Evolutionary conservation across 805 yeast genomes (phyloP).

Genomic region (Kluyveromyces nonfermentans): DNA sequence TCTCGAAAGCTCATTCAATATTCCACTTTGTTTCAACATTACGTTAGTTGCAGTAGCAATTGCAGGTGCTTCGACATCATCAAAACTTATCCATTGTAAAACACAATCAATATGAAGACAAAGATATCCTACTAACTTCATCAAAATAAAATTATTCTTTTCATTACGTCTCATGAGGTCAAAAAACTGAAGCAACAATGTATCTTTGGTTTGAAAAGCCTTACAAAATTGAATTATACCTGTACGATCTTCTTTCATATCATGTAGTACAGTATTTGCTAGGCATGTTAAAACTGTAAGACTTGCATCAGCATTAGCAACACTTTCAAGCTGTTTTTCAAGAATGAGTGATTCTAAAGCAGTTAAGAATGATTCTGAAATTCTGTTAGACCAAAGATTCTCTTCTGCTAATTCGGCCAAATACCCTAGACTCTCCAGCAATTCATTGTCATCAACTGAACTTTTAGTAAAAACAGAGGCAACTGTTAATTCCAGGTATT

Average conservation of each 20-base stretch:
- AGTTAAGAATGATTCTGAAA: neutral
- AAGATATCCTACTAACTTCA: neutral
- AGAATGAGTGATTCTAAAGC: neutral
- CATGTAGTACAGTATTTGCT: neutral
- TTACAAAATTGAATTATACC: neutral
- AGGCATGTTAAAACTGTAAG: neutral
- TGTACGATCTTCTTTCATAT: neutral
- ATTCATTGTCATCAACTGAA: neutral
- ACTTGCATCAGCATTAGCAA: neutral
- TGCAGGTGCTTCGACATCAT: neutral
- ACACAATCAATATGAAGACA: slow-evolving; percentile 1
- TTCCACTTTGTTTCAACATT: slow-evolving; percentile 2
- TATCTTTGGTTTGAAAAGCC: neutral
- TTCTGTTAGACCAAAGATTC: neutral
- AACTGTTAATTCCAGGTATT: neutral
- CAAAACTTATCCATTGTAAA: neutral
- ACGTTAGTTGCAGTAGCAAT: slow-evolving; percentile 1
- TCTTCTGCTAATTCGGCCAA: neutral
- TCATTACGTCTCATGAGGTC: neutral
- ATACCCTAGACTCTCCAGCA: slow-evolving; percentile 1
- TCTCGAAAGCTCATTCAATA: slow-evolving; percentile 3
- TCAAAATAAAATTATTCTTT: neutral
- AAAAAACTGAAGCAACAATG: neutral
- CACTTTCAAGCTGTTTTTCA: neutral
- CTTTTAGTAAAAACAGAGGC: neutral